Conservation (phyloP, 768 basidiomycete species). For the Psilocybe cubensis region DNA sequence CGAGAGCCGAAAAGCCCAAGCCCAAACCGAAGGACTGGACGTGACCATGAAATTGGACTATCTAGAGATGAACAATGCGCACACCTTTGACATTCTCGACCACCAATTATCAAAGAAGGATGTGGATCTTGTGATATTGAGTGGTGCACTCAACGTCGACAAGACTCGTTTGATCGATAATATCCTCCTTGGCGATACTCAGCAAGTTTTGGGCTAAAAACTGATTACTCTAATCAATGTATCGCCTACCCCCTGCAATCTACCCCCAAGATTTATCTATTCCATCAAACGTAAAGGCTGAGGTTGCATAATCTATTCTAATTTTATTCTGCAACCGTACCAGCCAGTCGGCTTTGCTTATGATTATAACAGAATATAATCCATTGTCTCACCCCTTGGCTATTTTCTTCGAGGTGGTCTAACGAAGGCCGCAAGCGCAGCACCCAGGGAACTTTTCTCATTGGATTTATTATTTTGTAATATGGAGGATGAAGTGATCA, state of each 20-base stretch:
- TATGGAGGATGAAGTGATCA: no score
- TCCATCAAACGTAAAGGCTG: neutral
- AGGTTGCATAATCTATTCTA: neutral
- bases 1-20: conserved; percentile 29
- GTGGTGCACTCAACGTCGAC: conserved; percentile 87
- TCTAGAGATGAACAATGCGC: conserved; percentile 84
- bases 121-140: conserved; percentile 62
- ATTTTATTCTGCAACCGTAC: neutral
- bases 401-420: neutral
- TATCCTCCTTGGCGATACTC: conserved; percentile 66
- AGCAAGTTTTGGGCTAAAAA: conserved; percentile 35
- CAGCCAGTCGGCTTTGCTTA: neutral
- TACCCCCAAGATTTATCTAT: neutral
- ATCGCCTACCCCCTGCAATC: neutral
- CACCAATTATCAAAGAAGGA: conserved; percentile 29
- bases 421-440: neutral
- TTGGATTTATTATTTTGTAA: no score
- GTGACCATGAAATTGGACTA: conserved; percentile 79
- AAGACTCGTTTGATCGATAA: conserved; percentile 94
- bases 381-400: neutral
- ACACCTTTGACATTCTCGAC: conserved; percentile 69
- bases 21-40: conserved; percentile 32
- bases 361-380: no score
- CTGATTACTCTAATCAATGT: neutral
- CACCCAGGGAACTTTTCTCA: neutral